Conservation (phyloP, 2,329 filamentous ascomycete species). For the Coniochaeta sp. region DNA sequence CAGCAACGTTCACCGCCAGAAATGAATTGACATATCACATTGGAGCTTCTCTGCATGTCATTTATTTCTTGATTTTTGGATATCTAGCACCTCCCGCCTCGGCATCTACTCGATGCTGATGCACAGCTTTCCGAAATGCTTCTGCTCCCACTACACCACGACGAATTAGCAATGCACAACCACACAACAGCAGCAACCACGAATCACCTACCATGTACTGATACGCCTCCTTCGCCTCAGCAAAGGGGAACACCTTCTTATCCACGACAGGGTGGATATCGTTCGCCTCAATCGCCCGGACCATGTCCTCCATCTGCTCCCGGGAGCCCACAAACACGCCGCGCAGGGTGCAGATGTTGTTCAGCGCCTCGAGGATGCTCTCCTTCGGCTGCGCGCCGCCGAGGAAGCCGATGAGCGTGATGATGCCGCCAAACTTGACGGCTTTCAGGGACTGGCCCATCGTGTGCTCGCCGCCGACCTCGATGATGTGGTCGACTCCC, state of each 20-base stretch:
- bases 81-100: background rate
- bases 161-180: background rate
- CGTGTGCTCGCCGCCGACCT: slow-evolving; percentile 48
- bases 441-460: slow-evolving; percentile 31
- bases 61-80: background rate
- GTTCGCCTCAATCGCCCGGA: slow-evolving; percentile 31
- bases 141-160: slow-evolving; percentile 32
- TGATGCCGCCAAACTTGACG: slow-evolving; percentile 23
- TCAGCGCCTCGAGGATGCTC: slow-evolving; percentile 43
- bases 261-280: slow-evolving; percentile 34
- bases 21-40: too few species aligned
- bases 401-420: slow-evolving; percentile 34
- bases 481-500: slow-evolving; percentile 47
- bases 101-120: slow-evolving; percentile 34
- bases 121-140: slow-evolving; percentile 48
- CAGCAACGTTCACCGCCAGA: too few species aligned
- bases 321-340: slow-evolving; percentile 34
- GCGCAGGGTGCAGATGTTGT: slow-evolving; percentile 28
- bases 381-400: slow-evolving; percentile 36
- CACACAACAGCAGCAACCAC: background rate
- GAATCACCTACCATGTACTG: slow-evolving; percentile 38
- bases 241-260: slow-evolving; percentile 28
- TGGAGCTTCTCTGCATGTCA: too few species aligned
- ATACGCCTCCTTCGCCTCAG: slow-evolving; percentile 36
- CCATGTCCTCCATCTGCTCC: slow-evolving; percentile 35